phyloP scores from a whole-genome alignment of 345 rosid species.

The Moricandia arvensis region DNA sequence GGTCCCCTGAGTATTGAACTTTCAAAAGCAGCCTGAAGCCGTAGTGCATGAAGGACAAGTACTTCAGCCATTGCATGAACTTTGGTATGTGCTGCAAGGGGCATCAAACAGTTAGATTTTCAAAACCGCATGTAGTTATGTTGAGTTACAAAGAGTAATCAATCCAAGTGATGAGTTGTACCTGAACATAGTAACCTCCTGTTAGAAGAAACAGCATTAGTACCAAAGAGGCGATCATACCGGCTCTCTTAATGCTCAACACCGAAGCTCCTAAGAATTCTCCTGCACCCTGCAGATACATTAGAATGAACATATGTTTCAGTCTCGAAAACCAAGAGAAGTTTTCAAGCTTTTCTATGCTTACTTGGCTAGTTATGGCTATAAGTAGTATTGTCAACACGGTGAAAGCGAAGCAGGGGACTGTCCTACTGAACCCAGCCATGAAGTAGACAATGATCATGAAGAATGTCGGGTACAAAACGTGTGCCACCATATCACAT shows the following conservation, averaged over 20 bases:
- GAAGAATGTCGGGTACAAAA: constrained; percentile 81
- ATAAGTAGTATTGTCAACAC: constrained; percentile 61
- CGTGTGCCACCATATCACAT: constrained; percentile 92
- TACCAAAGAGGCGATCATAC: constrained; percentile 83
- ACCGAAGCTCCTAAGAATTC: constrained; percentile 92
- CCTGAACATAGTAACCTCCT: constrained; percentile 98
- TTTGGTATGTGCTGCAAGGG: constrained; percentile 74
- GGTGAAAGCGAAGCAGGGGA: constrained; percentile 83
- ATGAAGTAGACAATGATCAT: constrained; percentile 85
- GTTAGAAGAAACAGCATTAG: constrained; percentile 90
- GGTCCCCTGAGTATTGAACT: constrained; percentile 77
- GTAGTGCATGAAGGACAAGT: constrained; percentile 74
- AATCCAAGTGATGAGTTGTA: constrained; percentile 49
- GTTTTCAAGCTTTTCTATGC: constrained; percentile 14
- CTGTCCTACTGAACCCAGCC: constrained; percentile 89
- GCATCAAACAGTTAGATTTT: background rate
- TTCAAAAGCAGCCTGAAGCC: constrained; percentile 85
- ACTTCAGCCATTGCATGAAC: constrained; percentile 81
- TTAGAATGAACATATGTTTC: background rate
- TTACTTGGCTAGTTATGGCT: constrained; percentile 91
- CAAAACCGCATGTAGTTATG: background rate
- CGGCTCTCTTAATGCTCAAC: constrained; percentile 81
- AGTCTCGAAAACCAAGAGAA: background rate
- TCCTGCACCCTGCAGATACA: constrained; percentile 65
- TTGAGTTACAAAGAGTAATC: constrained; percentile 41